These are phyloP conservation scores for Arachnopeziza araneosa DNA, from an alignment of 2,329 filamentous ascomycete genomes.

Conservation along the genomic window DNA sequence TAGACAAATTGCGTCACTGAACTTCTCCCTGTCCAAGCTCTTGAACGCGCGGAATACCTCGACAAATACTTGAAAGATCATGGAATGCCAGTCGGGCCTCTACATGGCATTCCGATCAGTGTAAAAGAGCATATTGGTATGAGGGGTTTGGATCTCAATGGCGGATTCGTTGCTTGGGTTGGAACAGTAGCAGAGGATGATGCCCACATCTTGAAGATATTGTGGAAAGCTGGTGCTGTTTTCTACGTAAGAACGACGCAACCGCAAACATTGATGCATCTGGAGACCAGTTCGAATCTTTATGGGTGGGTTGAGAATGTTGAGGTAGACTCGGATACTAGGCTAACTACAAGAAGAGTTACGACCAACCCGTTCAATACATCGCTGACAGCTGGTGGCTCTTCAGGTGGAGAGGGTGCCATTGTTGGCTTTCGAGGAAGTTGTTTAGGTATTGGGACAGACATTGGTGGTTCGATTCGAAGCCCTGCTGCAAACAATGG, in stretches of 20 bases:
- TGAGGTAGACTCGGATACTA: background rate
- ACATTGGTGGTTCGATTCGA: constrained; percentile 46
- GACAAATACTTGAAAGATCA: constrained; percentile 30
- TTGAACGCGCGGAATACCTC: constrained; percentile 30
- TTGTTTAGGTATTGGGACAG: constrained; percentile 47
- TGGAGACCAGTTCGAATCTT: constrained; percentile 45
- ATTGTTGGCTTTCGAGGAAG: constrained; percentile 46
- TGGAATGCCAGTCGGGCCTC: constrained; percentile 31
- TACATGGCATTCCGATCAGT: constrained; percentile 44
- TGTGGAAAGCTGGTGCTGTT: constrained; percentile 43
- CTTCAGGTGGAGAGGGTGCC: constrained; percentile 52
- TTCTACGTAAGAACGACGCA: constrained; percentile 48
- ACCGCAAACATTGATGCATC: constrained; percentile 49
- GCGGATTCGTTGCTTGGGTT: constrained; percentile 45
- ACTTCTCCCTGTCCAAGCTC: constrained; percentile 32
- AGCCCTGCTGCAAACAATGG: constrained; percentile 43
- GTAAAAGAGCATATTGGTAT: constrained; percentile 49
- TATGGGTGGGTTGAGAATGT: constrained; percentile 32
- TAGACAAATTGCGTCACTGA: constrained; percentile 43
- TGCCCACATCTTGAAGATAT: constrained; percentile 41
- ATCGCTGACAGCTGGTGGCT: constrained; percentile 45
- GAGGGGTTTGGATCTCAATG: constrained; percentile 42
- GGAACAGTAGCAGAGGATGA: constrained; percentile 40
- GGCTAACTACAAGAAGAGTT: constrained; percentile 29
- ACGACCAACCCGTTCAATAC: constrained; percentile 51